Evolutionary conservation across 495 filamentous ascomycete genomes (phyloP), one percentile per base, ranked within the genome.

Genomic region (Hyaloscypha variabilis): DNA sequence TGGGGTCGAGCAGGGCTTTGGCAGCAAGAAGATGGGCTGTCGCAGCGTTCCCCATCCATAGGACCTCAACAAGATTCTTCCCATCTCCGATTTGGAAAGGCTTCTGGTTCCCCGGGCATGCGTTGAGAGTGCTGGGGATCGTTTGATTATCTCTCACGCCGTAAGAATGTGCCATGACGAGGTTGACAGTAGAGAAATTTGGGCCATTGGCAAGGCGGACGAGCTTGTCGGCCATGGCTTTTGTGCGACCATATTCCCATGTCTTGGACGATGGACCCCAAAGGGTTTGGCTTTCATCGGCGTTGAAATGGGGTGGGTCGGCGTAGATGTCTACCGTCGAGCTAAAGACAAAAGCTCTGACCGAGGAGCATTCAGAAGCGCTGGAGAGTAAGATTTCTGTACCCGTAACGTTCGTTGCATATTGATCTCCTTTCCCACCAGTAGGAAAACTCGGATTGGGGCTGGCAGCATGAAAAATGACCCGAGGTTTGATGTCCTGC

Each of bases 371-470:
- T 28, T 54, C 51, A 54, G 51, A 25, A 24, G 19, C 21, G 5
- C 21, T 10, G 8, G 51, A 25, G 51, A 54, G 51, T 54, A 54
- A 17, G 25, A 54, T 25, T 14, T 54, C 51, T 11, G 51, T 25
- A 25, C 51, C 51, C 6, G 8, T 25, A 24, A 54, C 51, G 25
- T 24, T 54, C 23, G 49, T 54, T 24, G 25, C 19, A 23, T 54
- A 25, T 28, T 25, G 21, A 17, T 54, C 51, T 54, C 2, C 21
- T 25, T 54, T 13, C 2, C 51, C 51, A 25, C 11, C 21, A 10
- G 49, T 54, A 54, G 51, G 51, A 28, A 54, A 25, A 54, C 8
- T 54, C 21, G 51, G 51, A 28, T 19, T 54, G 21, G 51, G 51
- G 8, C 23, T 25, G 51, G 19, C 21, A 54, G 11, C 8, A 54